Percentiles rank a stretch among this genome's conserved stretches.
Evolutionary conservation across 129 eudicot species (phyloP).

Genomic region (Chrysanthemum lavandulifolium): DNA sequence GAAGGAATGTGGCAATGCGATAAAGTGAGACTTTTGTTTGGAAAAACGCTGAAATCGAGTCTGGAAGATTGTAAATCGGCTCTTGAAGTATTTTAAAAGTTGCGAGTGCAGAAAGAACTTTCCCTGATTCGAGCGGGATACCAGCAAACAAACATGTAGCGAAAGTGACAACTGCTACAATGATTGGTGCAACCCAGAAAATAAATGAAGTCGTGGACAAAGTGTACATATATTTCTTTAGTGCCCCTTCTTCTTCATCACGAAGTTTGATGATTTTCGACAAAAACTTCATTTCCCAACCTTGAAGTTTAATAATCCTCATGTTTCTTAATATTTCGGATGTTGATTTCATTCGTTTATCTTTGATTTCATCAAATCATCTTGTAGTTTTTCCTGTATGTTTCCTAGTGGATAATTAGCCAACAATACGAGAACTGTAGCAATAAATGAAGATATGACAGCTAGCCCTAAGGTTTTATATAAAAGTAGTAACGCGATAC

Average conservation of each 20-base stretch:
- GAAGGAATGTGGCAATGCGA: slow-evolving; percentile 65
- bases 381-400: slow-evolving; percentile 64
- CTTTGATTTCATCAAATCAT: slow-evolving; percentile 77
- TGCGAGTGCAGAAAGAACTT: slow-evolving; percentile 75
- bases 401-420: slow-evolving; percentile 68
- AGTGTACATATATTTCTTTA: slow-evolving; percentile 54
- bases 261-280: slow-evolving; percentile 60
- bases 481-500: slow-evolving; percentile 51
- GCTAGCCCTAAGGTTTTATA: slow-evolving; percentile 77
- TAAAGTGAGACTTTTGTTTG: slow-evolving; percentile 93
- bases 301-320: slow-evolving; percentile 93
- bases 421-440: slow-evolving; percentile 61
- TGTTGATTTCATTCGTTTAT: slow-evolving; percentile 82
- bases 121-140: slow-evolving; percentile 90
- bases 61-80: slow-evolving; percentile 82
- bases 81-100: slow-evolving; percentile 79
- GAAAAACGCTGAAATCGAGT: slow-evolving; percentile 64
- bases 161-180: slow-evolving; percentile 74
- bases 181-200: slow-evolving; percentile 80
- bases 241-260: slow-evolving; percentile 50
- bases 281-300: slow-evolving; percentile 93
- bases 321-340: slow-evolving; percentile 87
- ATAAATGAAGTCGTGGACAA: slow-evolving; percentile 42
- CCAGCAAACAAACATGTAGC: slow-evolving; percentile 66
- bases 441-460: slow-evolving; percentile 51